Evolutionary conservation across 805 yeast genomes (phyloP).

Genomic region (Pichia manshurica): DNA sequence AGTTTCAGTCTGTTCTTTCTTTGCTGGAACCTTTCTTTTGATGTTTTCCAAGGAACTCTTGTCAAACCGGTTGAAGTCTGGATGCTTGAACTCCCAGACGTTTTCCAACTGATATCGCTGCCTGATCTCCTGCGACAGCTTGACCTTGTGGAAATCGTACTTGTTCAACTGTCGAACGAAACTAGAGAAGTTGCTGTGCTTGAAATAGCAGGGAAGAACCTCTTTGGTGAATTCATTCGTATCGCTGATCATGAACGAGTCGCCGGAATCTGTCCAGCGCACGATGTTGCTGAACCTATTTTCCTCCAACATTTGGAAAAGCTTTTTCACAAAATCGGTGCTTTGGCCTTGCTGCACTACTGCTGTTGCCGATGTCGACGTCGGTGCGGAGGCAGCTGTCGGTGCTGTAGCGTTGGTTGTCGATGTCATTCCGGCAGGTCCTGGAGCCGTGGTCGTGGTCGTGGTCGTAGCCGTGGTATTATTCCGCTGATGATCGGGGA

Average conservation of each 20-base stretch:
- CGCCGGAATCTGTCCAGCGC: constrained; percentile 82
- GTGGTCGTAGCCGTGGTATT: too few species aligned
- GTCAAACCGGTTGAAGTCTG: constrained; percentile 74
- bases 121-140: constrained; percentile 57
- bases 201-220: constrained; percentile 86
- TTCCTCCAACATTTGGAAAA: constrained; percentile 80
- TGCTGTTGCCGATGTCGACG: neutral
- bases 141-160: constrained; percentile 95
- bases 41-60: constrained; percentile 79
- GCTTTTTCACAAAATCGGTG: constrained; percentile 66
- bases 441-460: too few species aligned
- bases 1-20: constrained; percentile 21
- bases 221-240: constrained; percentile 86
- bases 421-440: too few species aligned
- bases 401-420: neutral
- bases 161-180: constrained; percentile 94
- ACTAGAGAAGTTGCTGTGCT: constrained; percentile 90
- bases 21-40: constrained; percentile 69
- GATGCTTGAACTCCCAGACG: constrained; percentile 90
- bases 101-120: constrained; percentile 61
- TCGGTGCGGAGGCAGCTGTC: neutral
- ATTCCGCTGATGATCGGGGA: too few species aligned
- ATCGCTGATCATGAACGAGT: constrained; percentile 81
- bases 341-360: constrained; percentile 13
- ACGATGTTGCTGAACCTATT: constrained; percentile 71